Evolutionary conservation across 768 basidiomycete genomes (phyloP), one percentile per base, ranked within the genome.

Genomic region (Mycena rosella): DNA sequence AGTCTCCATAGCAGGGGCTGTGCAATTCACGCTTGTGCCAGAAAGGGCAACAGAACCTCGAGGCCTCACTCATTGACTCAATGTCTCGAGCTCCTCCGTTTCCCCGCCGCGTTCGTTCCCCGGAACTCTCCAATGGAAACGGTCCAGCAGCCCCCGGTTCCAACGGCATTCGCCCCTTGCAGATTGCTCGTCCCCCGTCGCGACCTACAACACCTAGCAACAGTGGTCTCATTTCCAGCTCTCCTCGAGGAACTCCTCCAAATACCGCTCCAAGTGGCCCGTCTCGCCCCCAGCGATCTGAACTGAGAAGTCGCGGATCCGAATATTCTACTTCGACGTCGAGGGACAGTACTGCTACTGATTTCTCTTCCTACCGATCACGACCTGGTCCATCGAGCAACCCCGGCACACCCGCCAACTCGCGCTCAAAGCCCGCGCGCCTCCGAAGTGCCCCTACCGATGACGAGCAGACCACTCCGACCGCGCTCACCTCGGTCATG

Each of bases 221-320:
- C 76, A 70, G 75, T 66, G 70, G 81, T 38, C 74, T 78, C 63
- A 63, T 74, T 38, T 76, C 84, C 20, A 68, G 74, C 45, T 80
- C 82, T 27, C 83, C 84, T 62, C 82, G 77, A 63, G 74, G 76
- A 56, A 65, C 70, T 22, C 77, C 81, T 63, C 76, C 80, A 38
- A 82, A 82, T 63, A 77, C 84, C 48, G 79, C 84, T 17, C 80
- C 84, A 13, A 79, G 80, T 67, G 87, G 86, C 20, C 91, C 91
- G 20, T 81, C 86, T 55, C 86, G 91, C 52, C 91, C 91, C 17
- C 87, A 88, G 74, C 81, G 91, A 74, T 92, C 91, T 17, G 91
- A 91, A 54, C 78, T 89, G 44, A 84, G 91, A 75, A 81, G 80
- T 59, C 84, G 89, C 62, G 76, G 79, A 59, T 85, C 88, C 24